Base-by-base conservation (phyloP, 2,329 filamentous ascomycete genomes). In the Pseudopyricularia javanii region DNA sequence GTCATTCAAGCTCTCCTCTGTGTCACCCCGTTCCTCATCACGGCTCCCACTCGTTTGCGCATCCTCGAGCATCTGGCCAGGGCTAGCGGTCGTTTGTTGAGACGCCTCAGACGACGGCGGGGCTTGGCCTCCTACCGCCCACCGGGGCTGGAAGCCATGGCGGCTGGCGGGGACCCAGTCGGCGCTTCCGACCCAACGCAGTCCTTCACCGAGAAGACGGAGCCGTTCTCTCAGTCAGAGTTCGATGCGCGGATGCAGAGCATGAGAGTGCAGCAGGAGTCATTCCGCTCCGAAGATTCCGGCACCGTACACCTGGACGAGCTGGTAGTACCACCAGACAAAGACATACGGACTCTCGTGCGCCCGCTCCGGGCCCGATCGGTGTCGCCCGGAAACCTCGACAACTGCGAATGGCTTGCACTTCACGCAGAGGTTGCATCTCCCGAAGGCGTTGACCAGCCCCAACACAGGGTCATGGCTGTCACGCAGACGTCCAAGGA, bases 401-500 rank as follows among this genome's bases (percentile, higher is more conserved):
- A 79, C 49, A 80, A 74, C 63, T 77, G 75, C 61, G 73, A 75
- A 60, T 80, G 76, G 75, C 66, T 81, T 15, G 74, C 74, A 15
- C 66, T 81, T 51, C 75, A 74, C 53, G 74, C 77, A 56, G 76
- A 80, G 61, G 70, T 75, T 35, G 70, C 74, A 35, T 72, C 74
- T 17, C 50, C 50, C 40, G 50, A 47, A 15, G 26, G 28, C 7
- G 63, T 74, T 40, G 70, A 74, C 54, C 68, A 74, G 61, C 71
- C 75, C n/a, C 70, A 73, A 56, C 74, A 79, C 62, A 76, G 73
- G 60, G 78, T 81, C 49, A 64, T 82, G 26, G 78, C 78, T 34
- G 78, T 82, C 60, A 79, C 76, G 58, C 78, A 82, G 67, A 81
- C 78, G 5, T 70, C 73, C 56, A 73, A 73, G 59, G 77, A 81